Evolutionary conservation across 2,329 filamentous ascomycete genomes (phyloP).

Genomic region (Ascochyta fabae): DNA sequence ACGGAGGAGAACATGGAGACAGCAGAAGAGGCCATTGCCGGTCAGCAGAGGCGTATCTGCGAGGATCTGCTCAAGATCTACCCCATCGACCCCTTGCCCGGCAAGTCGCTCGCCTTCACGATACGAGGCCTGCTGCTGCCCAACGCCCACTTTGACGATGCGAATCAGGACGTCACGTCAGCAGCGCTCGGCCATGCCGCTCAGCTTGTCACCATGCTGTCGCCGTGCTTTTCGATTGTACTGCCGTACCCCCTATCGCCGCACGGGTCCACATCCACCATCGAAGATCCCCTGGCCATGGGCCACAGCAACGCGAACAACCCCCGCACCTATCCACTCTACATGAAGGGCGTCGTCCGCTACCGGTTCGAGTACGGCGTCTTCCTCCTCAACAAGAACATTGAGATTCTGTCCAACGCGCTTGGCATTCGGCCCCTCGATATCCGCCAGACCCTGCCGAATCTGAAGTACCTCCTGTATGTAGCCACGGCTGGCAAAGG

Average conservation of each 20-base stretch:
- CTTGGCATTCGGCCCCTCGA: constrained; percentile 83
- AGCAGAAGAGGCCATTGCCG: constrained; percentile 71
- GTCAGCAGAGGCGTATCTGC: constrained; percentile 87
- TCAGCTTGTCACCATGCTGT: constrained; percentile 75
- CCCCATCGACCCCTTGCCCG: constrained; percentile 72
- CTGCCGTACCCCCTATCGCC: constrained; percentile 81
- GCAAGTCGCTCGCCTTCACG: constrained; percentile 76
- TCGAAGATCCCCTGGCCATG: constrained; percentile 73
- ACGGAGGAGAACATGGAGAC: constrained; percentile 63
- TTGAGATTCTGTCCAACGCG: constrained; percentile 70
- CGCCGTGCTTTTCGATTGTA: constrained; percentile 79
- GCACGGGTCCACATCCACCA: constrained; percentile 75
- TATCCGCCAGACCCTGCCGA: constrained; percentile 88
- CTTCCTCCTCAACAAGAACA: constrained; percentile 95
- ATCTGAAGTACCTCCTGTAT: constrained; percentile 90
- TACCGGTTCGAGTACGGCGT: constrained; percentile 97
- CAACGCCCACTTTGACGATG: constrained; percentile 77
- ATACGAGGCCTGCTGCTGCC: constrained; percentile 81
- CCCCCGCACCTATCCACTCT: constrained; percentile 72
- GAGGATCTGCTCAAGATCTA: constrained; percentile 82
- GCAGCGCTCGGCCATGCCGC: constrained; percentile 83
- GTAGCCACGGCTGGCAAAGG: constrained; percentile 81
- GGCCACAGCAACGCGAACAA: constrained; percentile 48
- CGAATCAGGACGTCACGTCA: constrained; percentile 74
- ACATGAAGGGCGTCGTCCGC: constrained; percentile 71